These are phyloP conservation scores for Verbascum thapsus DNA, from an alignment of 257 asterid species.

Conservation along the genomic window DNA sequence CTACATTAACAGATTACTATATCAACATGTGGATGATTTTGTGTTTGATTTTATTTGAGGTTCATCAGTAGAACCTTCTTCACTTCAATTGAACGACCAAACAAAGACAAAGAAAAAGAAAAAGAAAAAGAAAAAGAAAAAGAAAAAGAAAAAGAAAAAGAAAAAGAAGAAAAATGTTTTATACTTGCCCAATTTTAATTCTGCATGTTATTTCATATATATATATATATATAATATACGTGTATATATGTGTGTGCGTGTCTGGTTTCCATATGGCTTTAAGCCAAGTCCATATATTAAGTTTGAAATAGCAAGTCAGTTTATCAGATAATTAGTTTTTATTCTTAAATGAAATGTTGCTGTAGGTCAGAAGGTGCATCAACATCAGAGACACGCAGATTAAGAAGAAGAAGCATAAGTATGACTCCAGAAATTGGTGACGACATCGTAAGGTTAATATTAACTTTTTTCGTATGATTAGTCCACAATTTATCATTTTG, in stretches of 20 bases:
- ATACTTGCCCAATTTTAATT: neutral
- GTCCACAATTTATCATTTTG: conserved; percentile 15
- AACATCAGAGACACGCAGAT: conserved; percentile 71
- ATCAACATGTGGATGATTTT: neutral
- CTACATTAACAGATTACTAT: neutral
- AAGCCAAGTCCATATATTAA: too few relatives aligned
- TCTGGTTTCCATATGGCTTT: too few relatives aligned
- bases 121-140: too few relatives aligned
- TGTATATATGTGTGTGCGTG: too few relatives aligned
- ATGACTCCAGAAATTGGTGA: conserved; percentile 98
- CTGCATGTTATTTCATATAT: neutral
- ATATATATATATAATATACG: too few relatives aligned
- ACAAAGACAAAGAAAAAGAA: too few relatives aligned
- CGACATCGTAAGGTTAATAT: conserved; percentile 89
- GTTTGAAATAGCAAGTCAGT: conserved; percentile 6
- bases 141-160: too few relatives aligned
- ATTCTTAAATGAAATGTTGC: conserved; percentile 24
- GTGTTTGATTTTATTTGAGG: conserved; percentile 3
- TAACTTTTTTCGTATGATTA: conserved; percentile 32
- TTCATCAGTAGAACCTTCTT: neutral
- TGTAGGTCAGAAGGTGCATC: conserved; percentile 92
- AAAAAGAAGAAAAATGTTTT: too few relatives aligned
- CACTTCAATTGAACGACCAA: too few relatives aligned
- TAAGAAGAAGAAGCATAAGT: conserved; percentile 94
- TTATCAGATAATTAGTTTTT: conserved; percentile 12